Base-by-base conservation (phyloP, 768 basidiomycete genomes). In the Mycena metata region DNA sequence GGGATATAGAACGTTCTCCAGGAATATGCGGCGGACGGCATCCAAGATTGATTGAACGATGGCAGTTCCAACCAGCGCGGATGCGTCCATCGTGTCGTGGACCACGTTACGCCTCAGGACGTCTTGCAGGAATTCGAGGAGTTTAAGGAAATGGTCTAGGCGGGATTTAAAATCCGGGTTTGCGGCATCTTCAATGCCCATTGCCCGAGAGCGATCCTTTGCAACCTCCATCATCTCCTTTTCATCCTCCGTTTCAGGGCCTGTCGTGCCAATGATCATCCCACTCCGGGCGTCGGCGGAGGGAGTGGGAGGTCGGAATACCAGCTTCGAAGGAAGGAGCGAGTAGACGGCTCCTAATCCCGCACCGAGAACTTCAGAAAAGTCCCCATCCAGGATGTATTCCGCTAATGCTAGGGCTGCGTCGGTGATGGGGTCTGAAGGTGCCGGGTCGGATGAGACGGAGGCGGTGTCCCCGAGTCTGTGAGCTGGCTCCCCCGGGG, bases 311-410 rank as follows among this genome's bases (percentile, higher is more conserved):
- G 86, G 80, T 57, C 83, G 85, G 67, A 98, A 88, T 58, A 88
- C 89, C 46, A 99, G 85, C 79, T 98, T 98, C 21, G 90, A 89
- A 0, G 97, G 97, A 13, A 99, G 83, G 2, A 96, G 80, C 2
- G 96, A 98, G 76, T 97, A 98, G 2, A 97, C 93, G 0, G 97
- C 97, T 5, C 95, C 92, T 13, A 99, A 78, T 17, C 96, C 96
- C 4, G 97, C 97, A 19, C 91, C 95, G 51, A 99, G 88, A 13
- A 99, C 97, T 70, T 98, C 96, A n/a, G 96, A 95, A 77, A 98
- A 97, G 79, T 98, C 97, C n/a, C 96, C 95, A 74, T 97, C 95
- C 19, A 98, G 86, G 58, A 98, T 94, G 76, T 95, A 98, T 76
- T 96, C 95, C 21, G 95, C 95, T 43, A 99, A 83, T 10, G 94